Evolutionary conservation across 768 basidiomycete species (phyloP).

Genomic region (Pleurotus platypus): DNA sequence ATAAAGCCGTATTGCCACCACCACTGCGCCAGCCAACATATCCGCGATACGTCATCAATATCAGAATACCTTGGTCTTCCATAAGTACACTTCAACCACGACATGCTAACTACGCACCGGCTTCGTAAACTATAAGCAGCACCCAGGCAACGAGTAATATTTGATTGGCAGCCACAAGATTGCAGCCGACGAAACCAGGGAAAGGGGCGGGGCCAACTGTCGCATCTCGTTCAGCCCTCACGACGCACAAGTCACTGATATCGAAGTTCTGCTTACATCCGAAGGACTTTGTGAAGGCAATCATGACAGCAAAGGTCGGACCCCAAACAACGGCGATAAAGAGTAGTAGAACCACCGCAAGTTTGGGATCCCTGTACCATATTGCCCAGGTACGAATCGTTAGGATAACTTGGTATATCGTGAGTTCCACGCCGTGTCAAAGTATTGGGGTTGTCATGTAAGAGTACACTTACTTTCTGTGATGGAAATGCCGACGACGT

Average conservation of each 20-base stretch:
- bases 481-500: slow-evolving; percentile 3
- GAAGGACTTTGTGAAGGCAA: slow-evolving; percentile 6
- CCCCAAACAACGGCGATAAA: slow-evolving; percentile 7
- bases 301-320: slow-evolving; percentile 3
- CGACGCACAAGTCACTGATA: too few relatives aligned
- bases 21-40: neutral
- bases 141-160: neutral
- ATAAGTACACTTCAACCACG: neutral
- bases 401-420: slow-evolving; percentile 9
- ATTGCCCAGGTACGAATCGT: slow-evolving; percentile 13
- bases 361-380: slow-evolving; percentile 8
- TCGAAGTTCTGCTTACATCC: slow-evolving; percentile 3
- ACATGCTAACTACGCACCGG: neutral
- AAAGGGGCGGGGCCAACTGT: neutral
- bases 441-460: too few relatives aligned
- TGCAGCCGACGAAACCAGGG: neutral
- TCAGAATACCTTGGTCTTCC: neutral
- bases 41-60: neutral
- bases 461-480: slow-evolving; percentile 10
- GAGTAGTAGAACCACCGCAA: slow-evolving; percentile 6
- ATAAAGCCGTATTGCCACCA: neutral
- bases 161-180: neutral
- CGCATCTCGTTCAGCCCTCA: too few relatives aligned
- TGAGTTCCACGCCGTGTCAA: neutral
- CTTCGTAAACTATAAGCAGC: neutral